Evolutionary conservation across 177 flowering plant species (phyloP).

Genomic region (Telopea speciosissima): DNA sequence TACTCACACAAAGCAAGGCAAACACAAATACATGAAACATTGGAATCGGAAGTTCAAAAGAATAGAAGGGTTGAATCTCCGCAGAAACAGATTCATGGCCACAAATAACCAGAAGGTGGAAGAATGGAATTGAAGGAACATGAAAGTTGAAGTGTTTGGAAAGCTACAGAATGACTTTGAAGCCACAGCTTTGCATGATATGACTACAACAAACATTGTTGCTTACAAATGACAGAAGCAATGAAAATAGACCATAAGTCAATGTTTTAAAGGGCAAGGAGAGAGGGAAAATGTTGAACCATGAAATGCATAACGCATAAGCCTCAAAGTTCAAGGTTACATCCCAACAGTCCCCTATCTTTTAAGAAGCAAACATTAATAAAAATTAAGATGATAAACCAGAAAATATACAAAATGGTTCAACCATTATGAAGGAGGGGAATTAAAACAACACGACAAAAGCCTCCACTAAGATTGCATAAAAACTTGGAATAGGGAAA

Average conservation of each 20-base stretch:
- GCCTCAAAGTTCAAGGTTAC: too few relatives aligned
- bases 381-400: too few relatives aligned
- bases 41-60: not conserved
- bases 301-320: too few relatives aligned
- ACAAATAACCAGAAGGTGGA: not conserved
- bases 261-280: not conserved
- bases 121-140: not conserved
- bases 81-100: not conserved
- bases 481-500: too few relatives aligned
- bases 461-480: too few relatives aligned
- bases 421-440: too few relatives aligned
- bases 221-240: not conserved
- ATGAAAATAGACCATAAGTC: not conserved
- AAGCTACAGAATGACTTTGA: not conserved
- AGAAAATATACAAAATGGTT: too few relatives aligned
- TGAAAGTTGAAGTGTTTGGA: not conserved
- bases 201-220: not conserved
- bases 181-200: not conserved
- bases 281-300: too few relatives aligned
- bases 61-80: too few relatives aligned
- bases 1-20: not conserved
- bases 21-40: not conserved
- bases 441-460: too few relatives aligned
- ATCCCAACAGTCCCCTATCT: too few relatives aligned
- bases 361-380: not conserved